Evolutionary conservation across 2,329 filamentous ascomycete genomes (phyloP), one percentile per base, ranked within the genome.

Genomic region (Beauveria sp.): DNA sequence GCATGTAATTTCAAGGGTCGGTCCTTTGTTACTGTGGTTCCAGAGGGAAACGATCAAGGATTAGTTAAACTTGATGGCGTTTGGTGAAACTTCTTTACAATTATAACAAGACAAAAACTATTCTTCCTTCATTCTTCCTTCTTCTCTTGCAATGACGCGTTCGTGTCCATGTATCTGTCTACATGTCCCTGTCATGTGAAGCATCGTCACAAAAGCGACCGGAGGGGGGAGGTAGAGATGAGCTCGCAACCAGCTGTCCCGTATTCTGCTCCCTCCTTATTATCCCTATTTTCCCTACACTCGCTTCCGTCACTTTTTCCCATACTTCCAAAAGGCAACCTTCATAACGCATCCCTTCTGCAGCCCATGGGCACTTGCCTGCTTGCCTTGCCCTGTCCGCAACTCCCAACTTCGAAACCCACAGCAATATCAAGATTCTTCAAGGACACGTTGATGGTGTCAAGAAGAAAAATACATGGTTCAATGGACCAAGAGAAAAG

Each of bases 61-160:
- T 16, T 16, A 38, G 38, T 52, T 43, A 1, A n/a, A 20, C 42
- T 58, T 42, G 22, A 45, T 18, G 48, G 48, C 48, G 57, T 60
- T 60, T 48, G 34, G 40, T 52, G 48, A 52, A 48, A 43, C 14
- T 60, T 53, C 50, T 54, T 54, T 60, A 54, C 50, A 60, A 40
- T 54, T 60, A 50, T 60, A 60, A 53, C 50, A 60, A 60, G 58
- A 60, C 40, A 60, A 54, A 60, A 48, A 60, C 58, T 60, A 60
- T 60, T 60, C 42, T 60, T 60, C n/a, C 58, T 53, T 53, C 34
- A 38, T 38, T 48, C 49, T 24, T 60, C 57, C 49, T 24, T 60
- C 57, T 60, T 60, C 58, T 53, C 57, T 40, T 52, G 48, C 46
- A 52, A 52, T 52, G 57, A 34, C 40, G 48, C 38, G 12, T 45